A percentile compares a stretch with the other conserved stretches of the same genome.
Conservation (phyloP, 352 stramenopile species). For the Phytopythium aichiense region DNA sequence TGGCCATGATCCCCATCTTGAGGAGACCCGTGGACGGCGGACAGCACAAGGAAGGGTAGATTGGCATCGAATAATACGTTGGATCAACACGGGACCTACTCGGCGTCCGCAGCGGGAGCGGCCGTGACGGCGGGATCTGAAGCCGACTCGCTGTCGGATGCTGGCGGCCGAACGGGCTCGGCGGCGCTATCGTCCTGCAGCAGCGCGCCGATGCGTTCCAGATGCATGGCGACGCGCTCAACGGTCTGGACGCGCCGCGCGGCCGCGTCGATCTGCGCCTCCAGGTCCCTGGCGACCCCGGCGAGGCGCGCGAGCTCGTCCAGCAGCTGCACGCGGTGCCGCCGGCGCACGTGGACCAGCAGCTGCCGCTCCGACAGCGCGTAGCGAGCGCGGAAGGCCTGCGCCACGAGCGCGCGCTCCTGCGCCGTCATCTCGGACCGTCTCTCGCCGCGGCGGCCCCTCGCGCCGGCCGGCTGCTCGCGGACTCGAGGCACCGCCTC, state of each 20-base stretch:
- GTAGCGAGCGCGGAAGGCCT: constrained; percentile 21
- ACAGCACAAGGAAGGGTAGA: no score
- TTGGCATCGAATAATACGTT: no score
- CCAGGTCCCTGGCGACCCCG: constrained; percentile 18
- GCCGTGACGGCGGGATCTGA: not conserved
- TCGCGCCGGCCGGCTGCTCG: not conserved
- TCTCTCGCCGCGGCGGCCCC: not conserved
- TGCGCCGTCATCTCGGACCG: constrained; percentile 6
- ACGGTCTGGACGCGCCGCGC: constrained; percentile 30
- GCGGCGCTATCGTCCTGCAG: constrained; percentile 11
- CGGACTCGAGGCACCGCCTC: not conserved
- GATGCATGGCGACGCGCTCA: constrained; percentile 24
- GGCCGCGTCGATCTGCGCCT: constrained; percentile 35
- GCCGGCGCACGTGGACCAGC: constrained; percentile 17
- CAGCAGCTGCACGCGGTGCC: constrained; percentile 23
- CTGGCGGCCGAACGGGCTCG: not conserved
- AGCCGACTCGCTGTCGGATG: not conserved
- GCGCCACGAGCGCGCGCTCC: constrained; percentile 9
- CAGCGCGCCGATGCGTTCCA: constrained; percentile 24
- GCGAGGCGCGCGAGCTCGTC: constrained; percentile 34
- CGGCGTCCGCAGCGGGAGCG: not conserved
- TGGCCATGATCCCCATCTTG: no score
- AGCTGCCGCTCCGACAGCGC: constrained; percentile 16
- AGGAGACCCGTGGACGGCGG: no score
- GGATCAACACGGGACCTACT: not conserved